phyloP scores from a whole-genome alignment of 1,139 yeast species.

The Lodderomyces oxycetoniae region DNA sequence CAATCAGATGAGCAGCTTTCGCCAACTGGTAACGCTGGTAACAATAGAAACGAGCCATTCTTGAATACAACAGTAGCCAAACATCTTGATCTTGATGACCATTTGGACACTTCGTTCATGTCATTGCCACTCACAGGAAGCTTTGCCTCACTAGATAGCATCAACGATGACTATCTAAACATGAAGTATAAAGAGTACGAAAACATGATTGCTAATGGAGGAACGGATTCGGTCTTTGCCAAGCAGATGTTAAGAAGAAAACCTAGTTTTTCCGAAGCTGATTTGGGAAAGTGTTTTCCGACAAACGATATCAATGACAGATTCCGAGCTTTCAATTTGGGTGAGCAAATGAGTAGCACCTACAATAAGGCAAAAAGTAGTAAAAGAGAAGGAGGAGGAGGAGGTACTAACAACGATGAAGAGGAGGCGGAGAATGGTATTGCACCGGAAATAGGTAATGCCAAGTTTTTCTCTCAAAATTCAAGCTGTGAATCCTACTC shows the following conservation, averaged over 20 bases:
- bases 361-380: not conserved
- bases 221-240: not conserved
- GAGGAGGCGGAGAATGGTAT: conserved; percentile 16
- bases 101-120: conserved; percentile 33
- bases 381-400: conserved; percentile 10
- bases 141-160: conserved; percentile 72
- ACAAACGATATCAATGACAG: conserved; percentile 25
- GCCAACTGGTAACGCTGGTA: not conserved
- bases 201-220: conserved; percentile 9
- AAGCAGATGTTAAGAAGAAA: conserved; percentile 8
- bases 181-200: conserved; percentile 33
- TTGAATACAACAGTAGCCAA: conserved; percentile 3
- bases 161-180: conserved; percentile 53
- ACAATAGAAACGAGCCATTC: conserved; percentile 1
- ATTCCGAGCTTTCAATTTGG: conserved; percentile 35
- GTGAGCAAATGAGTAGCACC: conserved; percentile 31
- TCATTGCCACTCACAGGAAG: conserved; percentile 65
- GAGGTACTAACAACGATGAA: conserved; percentile 8
- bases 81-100: conserved; percentile 9
- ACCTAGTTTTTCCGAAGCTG: conserved; percentile 15
- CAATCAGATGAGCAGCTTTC: not conserved
- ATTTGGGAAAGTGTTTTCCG: conserved; percentile 8
- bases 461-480: not conserved
- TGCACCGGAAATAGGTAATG: conserved; percentile 15
- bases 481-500: conserved; percentile 12